Conservation (phyloP, 768 basidiomycete species). For the Tylopilus intermedius region DNA sequence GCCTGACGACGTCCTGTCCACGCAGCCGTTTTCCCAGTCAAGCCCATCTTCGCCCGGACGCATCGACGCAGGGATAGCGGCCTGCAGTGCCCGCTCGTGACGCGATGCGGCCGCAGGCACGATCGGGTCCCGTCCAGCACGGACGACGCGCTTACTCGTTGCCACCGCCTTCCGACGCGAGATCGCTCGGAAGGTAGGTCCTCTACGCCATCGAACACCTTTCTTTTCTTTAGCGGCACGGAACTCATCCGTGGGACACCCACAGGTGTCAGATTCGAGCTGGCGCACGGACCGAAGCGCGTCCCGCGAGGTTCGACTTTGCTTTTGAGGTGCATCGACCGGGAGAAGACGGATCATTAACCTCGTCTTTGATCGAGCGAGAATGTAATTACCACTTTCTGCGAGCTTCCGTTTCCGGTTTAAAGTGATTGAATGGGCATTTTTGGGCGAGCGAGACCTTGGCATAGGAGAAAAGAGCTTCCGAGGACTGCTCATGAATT, state of each 20-base stretch:
- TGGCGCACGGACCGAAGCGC: constrained; percentile 12
- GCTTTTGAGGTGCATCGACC: constrained; percentile 22
- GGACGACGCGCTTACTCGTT: neutral
- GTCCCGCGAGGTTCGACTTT: constrained; percentile 14
- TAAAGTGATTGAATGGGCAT: neutral
- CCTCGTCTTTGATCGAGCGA: neutral
- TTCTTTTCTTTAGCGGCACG: constrained; percentile 18
- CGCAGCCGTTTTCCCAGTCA: constrained; percentile 30
- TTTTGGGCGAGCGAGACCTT: neutral
- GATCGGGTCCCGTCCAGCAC: neutral
- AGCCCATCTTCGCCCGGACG: constrained; percentile 23
- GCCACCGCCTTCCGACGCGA: constrained; percentile 9
- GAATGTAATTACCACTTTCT: constrained; percentile 5
- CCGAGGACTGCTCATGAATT: neutral
- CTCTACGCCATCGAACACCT: constrained; percentile 29
- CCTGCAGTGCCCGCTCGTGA: neutral
- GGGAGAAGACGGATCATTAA: constrained; percentile 4
- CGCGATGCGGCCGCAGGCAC: neutral
- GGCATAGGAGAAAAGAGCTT: neutral
- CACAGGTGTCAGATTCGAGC: constrained; percentile 24
- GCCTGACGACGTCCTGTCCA: constrained; percentile 21
- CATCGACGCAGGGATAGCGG: constrained; percentile 1
- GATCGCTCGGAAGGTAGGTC: constrained; percentile 20
- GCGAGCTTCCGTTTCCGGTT: constrained; percentile 12
- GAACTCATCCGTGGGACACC: constrained; percentile 20